Evolutionary conservation across 805 yeast species (phyloP).

Genomic region (Jamesozyma piceae): DNA sequence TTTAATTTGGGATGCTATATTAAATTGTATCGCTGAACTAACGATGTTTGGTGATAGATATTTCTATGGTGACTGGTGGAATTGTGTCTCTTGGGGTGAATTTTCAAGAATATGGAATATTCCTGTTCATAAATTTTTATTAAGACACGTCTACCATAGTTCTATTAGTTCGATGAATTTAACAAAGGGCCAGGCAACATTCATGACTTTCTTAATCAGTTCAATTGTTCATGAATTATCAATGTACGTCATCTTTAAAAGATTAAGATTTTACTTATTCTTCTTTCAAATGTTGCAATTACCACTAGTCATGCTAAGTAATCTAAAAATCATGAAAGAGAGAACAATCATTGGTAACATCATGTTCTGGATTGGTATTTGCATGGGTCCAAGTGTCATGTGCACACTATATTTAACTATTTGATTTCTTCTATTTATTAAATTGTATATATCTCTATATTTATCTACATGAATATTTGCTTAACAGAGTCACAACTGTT

Average conservation of each 20-base stretch:
- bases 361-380: slow-evolving; percentile 86
- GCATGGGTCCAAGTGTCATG: slow-evolving; percentile 80
- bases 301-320: slow-evolving; percentile 50
- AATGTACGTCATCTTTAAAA: slow-evolving; percentile 80
- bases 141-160: slow-evolving; percentile 90
- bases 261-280: slow-evolving; percentile 74
- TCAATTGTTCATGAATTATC: slow-evolving; percentile 82
- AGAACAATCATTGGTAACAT: slow-evolving; percentile 62
- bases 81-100: slow-evolving; percentile 85
- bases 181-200: slow-evolving; percentile 58
- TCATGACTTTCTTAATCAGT: slow-evolving; percentile 70
- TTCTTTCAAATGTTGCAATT: slow-evolving; percentile 80
- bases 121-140: slow-evolving; percentile 82
- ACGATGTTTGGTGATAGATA: slow-evolving; percentile 82
- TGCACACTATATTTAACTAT: slow-evolving; percentile 68
- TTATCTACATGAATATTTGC: background rate
- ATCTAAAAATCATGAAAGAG: slow-evolving; percentile 47
- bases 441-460: background rate
- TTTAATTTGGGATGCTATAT: slow-evolving; percentile 89
- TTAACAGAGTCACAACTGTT: too few relatives aligned
- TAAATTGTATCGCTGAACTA: slow-evolving; percentile 83
- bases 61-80: slow-evolving; percentile 98
- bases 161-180: slow-evolving; percentile 68
- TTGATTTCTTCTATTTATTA: background rate
- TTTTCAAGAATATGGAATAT: slow-evolving; percentile 90